phyloP scores from a whole-genome alignment of 805 yeast species.

The Candida palmyrensis region DNA sequence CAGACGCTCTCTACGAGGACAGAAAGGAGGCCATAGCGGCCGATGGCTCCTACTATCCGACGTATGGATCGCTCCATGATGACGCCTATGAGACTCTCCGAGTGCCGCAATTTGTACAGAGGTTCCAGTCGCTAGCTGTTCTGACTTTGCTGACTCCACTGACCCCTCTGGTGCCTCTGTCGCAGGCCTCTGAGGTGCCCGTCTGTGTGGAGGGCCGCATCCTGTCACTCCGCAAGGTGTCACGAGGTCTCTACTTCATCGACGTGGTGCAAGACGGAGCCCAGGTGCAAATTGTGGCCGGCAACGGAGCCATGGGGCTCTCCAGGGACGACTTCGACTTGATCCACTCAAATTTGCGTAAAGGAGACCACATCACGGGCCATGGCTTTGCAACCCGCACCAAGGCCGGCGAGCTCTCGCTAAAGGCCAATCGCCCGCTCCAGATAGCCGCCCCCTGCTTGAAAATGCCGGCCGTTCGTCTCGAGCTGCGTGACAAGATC shows the following conservation, averaged over 20 bases:
- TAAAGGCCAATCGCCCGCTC: conserved; percentile 51
- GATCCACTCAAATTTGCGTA: conserved; percentile 41
- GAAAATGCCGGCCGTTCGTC: conserved; percentile 14
- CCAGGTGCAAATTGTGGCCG: conserved; percentile 59
- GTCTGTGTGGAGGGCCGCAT: conserved; percentile 50
- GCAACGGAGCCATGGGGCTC: conserved; percentile 27
- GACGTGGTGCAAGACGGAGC: conserved; percentile 60
- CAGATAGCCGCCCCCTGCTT: conserved; percentile 62
- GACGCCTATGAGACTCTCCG: conserved; percentile 1
- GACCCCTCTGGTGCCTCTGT: background rate
- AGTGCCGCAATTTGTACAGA: conserved; percentile 1
- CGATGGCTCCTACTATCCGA: conserved; percentile 1
- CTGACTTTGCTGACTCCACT: background rate
- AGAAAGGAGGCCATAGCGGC: too few relatives aligned
- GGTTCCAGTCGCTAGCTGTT: background rate
- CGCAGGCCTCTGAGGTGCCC: background rate
- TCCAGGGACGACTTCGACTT: background rate
- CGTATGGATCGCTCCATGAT: background rate
- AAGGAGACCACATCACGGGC: conserved; percentile 69
- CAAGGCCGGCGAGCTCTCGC: conserved; percentile 70
- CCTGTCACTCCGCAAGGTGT: conserved; percentile 52
- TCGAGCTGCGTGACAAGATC: conserved; percentile 54
- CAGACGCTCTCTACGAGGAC: too few relatives aligned
- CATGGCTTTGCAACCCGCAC: conserved; percentile 73
- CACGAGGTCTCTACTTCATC: conserved; percentile 63